Conservation (phyloP, 306 rosid genomes). For the Abrus precatorius region DNA sequence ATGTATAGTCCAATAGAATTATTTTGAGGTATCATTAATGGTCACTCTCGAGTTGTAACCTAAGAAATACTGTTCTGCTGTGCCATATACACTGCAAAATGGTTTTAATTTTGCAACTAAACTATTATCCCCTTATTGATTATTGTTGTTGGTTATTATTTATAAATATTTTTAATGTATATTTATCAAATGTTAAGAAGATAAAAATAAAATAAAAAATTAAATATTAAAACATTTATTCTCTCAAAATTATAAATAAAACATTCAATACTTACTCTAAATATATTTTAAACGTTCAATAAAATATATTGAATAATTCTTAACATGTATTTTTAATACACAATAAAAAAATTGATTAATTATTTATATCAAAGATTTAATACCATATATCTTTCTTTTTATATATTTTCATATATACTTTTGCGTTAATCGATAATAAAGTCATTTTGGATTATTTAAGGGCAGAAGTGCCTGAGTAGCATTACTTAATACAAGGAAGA, state of each 20-base stretch:
- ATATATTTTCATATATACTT: not conserved
- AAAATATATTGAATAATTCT: too few relatives aligned
- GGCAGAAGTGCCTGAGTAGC: too few relatives aligned
- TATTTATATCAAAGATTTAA: not conserved
- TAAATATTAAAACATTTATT: too few relatives aligned
- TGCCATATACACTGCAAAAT: not conserved
- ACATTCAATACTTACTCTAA: too few relatives aligned
- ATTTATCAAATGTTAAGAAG: too few relatives aligned
- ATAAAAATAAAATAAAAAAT: too few relatives aligned
- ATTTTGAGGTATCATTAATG: not conserved
- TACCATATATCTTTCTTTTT: not conserved
- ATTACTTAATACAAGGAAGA: too few relatives aligned
- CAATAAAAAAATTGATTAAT: not conserved
- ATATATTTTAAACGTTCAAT: too few relatives aligned
- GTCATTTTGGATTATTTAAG: too few relatives aligned
- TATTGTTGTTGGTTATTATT: not conserved
- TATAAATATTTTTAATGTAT: not conserved
- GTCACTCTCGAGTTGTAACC: not conserved
- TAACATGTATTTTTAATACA: too few relatives aligned
- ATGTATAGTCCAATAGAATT: not conserved
- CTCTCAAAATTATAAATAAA: too few relatives aligned
- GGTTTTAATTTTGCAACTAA: not conserved
- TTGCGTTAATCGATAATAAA: not conserved
- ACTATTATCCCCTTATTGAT: not conserved
- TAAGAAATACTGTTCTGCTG: not conserved